phyloP scores from a whole-genome alignment of 495 filamentous ascomycete genomes.

The Xylaria grammica region DNA sequence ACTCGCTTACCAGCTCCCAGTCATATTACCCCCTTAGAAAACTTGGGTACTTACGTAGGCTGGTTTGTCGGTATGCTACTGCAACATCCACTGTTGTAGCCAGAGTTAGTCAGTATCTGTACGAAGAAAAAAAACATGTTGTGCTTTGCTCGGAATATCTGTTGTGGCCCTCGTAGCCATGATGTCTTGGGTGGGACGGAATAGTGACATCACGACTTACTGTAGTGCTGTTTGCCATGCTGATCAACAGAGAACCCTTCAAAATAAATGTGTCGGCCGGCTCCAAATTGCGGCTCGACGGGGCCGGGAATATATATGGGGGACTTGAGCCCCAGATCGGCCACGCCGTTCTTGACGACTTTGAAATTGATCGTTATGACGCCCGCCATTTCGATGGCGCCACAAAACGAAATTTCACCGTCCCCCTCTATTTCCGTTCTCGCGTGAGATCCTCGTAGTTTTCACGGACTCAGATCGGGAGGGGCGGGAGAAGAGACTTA shows the following conservation, averaged over 20 bases:
- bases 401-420: conserved; percentile 95
- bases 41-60: conserved; percentile 58
- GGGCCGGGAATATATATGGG: conserved; percentile 91
- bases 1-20: background rate
- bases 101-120: background rate
- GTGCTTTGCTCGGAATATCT: background rate
- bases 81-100: conserved; percentile 70
- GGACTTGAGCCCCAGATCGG: conserved; percentile 77
- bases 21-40: background rate
- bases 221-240: conserved; percentile 88
- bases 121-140: background rate
- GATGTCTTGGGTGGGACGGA: background rate
- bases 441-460: background rate
- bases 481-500: conserved; percentile 30
- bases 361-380: conserved; percentile 90
- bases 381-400: conserved; percentile 96
- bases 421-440: conserved; percentile 66
- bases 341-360: conserved; percentile 84
- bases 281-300: conserved; percentile 90
- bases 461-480: background rate
- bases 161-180: too few relatives aligned
- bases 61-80: conserved; percentile 89
- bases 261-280: conserved; percentile 85
- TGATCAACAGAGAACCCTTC: conserved; percentile 95
- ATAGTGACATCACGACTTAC: conserved; percentile 10